phyloP scores from a whole-genome alignment of 2,329 filamentous ascomycete genomes.

The Salinomyces thailandicus region DNA sequence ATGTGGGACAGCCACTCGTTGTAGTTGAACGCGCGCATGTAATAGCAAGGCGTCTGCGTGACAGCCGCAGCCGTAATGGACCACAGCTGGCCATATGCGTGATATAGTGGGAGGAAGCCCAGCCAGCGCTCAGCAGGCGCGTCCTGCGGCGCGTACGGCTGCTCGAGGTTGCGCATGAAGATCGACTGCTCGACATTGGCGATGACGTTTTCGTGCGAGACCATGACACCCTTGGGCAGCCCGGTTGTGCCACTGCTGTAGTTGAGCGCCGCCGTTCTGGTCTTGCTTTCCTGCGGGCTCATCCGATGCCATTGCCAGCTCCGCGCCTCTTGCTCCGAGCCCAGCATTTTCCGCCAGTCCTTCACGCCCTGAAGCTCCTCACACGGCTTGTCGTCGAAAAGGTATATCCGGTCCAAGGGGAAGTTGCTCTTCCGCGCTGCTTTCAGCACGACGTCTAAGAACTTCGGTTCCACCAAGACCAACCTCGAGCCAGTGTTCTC shows the following conservation, averaged over 20 bases:
- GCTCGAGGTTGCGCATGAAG: constrained; percentile 29
- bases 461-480: constrained; percentile 40
- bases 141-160: constrained; percentile 12
- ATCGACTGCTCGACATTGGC: constrained; percentile 30
- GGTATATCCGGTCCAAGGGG: constrained; percentile 35
- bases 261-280: constrained; percentile 15
- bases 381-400: constrained; percentile 32
- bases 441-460: constrained; percentile 35
- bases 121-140: constrained; percentile 25
- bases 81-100: constrained; percentile 29
- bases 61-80: constrained; percentile 26
- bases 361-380: constrained; percentile 24
- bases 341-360: constrained; percentile 36
- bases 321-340: constrained; percentile 12
- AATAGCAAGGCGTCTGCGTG: constrained; percentile 25
- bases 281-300: constrained; percentile 26
- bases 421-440: constrained; percentile 35
- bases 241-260: constrained; percentile 30
- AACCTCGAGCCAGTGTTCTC: constrained; percentile 41
- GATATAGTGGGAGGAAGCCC: constrained; percentile 26
- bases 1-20: constrained; percentile 25
- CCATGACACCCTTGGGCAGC: constrained; percentile 35
- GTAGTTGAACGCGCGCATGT: constrained; percentile 29
- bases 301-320: constrained; percentile 35
- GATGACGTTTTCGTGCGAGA: constrained; percentile 34